Base-by-base conservation (phyloP, 306 rosid species). In the Hylodesmum podocarpum region DNA sequence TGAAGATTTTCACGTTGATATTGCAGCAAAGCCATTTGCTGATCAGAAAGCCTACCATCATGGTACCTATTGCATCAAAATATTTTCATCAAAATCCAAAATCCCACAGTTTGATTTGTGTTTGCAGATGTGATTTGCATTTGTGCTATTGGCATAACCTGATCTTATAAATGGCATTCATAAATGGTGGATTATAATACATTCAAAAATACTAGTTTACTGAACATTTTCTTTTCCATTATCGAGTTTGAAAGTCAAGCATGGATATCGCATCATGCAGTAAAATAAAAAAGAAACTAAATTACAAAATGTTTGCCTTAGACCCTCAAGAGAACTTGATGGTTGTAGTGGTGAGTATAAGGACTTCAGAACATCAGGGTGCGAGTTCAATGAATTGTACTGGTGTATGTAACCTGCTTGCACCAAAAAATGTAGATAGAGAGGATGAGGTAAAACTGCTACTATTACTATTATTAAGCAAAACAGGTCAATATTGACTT, bases 11-110 rank as follows among this genome's bases (percentile, higher is more conserved):
- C 96, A 54, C 98, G 97, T 82, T 96, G 99, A 70, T 96, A 96
- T 86, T 96, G 99, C 88, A 96, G 83, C 84, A 96, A 82, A 84
- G 99, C 99, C 99, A 96, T 96, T 85, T 96, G 99, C 83, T 96
- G 97, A 91, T 96, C 99, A 51, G 99, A 96, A 62, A 96, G 99
- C 46, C 97, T 86, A 65, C 97, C 90, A 66, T 92, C 98, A 83
- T 90, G 90, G 83, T 91, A 96, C 87, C 98, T 92, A 78, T 79
- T 41, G 15, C 75, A 85, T 69, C 84, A 82, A 86, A 77, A 34
- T 72, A 69, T 72, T 47, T 47, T 51, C 58, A 50, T 43, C 40
- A 14, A 36, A 31, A 33, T 70, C 41, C 59, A 75, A 80, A 61
- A 65, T 31, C 18, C 40, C 41, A 68, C 41, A 68, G 40, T 25